Evolutionary conservation across 306 rosid genomes (phyloP), one percentile per base, ranked within the genome.

Genomic region (Ormosia emarginata): DNA sequence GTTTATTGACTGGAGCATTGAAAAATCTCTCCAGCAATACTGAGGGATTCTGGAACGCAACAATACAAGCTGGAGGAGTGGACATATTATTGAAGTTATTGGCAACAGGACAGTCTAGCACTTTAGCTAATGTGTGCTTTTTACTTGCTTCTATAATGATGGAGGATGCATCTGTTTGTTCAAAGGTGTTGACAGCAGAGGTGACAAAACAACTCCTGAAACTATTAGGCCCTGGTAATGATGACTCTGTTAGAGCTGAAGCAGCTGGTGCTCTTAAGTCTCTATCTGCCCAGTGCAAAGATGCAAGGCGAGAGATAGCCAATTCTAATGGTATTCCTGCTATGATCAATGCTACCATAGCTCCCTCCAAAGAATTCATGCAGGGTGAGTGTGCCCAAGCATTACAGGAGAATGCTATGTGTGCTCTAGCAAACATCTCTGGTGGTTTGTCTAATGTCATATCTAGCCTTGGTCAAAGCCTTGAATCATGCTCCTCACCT

Each of bases 311-410:
- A 46, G 99, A 96, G 90, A 87, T 96, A 86, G 94, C 99, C 61
- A 94, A 85, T 85, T 88, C 74, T 75, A 93, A 89, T 77, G 99
- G 99, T 79, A 96, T 96, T 74, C 98, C 99, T 89, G 87, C 94
- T 78, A 70, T 96, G 88, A 96, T 96, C 85, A 93, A 91, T 91
- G 99, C 97, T 73, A 96, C 99, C 44, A 96, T 96, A 87, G 99
- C 99, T 81, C 99, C 99, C 86, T 96, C 98, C 44, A 96, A 96
- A 92, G 99, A 96, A 83, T 96, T 85, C 87, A 96, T 96, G 98
- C 99, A 93, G 90, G 99, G 99, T 3, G 97, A 93, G 86, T 83
- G 86, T 85, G 99, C 99, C 79, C 99, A 93, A 89, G 97, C 99
- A 33, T 86, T 96, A 84, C 99, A 96, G 81, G 99, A 91, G 85